Conservation (phyloP, 352 stramenopile species). For the Globisporangium recalcitrans region DNA sequence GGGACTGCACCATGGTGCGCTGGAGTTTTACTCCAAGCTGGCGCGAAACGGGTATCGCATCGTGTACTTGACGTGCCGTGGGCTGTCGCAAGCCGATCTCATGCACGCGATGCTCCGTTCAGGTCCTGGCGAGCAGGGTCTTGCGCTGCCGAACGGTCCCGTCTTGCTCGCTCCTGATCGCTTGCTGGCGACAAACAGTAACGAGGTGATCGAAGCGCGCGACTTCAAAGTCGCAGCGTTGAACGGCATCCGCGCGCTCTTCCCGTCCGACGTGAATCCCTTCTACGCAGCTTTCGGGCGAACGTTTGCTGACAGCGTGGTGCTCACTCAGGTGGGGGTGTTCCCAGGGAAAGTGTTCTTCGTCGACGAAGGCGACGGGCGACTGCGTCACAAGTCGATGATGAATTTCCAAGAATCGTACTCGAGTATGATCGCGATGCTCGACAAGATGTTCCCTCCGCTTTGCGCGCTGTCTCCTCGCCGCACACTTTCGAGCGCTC, state of each 20-base stretch:
- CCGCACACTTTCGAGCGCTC: too few species aligned
- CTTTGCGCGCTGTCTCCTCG: slow-evolving; percentile 35
- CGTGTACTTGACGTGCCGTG: slow-evolving; percentile 75
- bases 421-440: slow-evolving; percentile 41
- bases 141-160: slow-evolving; percentile 58
- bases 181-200: slow-evolving; percentile 35
- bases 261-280: slow-evolving; percentile 69
- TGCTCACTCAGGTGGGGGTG: slow-evolving; percentile 71
- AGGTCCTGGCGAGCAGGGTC: slow-evolving; percentile 7
- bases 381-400: slow-evolving; percentile 53
- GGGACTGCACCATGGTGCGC: slow-evolving; percentile 56
- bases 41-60: slow-evolving; percentile 69
- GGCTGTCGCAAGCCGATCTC: slow-evolving; percentile 47
- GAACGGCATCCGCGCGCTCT: slow-evolving; percentile 54
- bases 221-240: slow-evolving; percentile 71
- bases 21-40: slow-evolving; percentile 68
- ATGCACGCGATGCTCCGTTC: slow-evolving; percentile 27
- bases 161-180: slow-evolving; percentile 66
- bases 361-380: slow-evolving; percentile 49
- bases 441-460: slow-evolving; percentile 77
- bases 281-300: slow-evolving; percentile 84
- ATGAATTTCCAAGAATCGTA: slow-evolving; percentile 69
- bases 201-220: slow-evolving; percentile 40
- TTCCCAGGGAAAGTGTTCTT: slow-evolving; percentile 74
- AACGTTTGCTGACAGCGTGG: slow-evolving; percentile 40